Percentiles rank a stretch among this genome's conserved stretches.
These are phyloP conservation scores for Lyophyllum atratum DNA, from an alignment of 768 basidiomycete genomes.

Conservation along the genomic window DNA sequence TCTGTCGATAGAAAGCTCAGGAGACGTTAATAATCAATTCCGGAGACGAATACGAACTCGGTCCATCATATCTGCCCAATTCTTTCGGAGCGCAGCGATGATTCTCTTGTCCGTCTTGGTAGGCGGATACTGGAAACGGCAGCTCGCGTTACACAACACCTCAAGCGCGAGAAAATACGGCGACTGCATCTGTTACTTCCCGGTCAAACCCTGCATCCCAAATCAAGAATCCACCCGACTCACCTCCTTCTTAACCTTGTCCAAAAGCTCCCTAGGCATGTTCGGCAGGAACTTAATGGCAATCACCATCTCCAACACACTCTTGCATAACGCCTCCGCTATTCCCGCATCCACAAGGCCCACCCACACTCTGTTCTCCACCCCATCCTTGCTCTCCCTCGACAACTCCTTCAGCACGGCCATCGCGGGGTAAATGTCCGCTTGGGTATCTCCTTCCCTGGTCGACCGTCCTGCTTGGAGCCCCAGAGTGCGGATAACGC, in stretches of 20 bases:
- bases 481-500: conserved; percentile 1
- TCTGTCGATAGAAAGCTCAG: background rate
- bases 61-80: conserved; percentile 14
- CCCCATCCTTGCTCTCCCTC: background rate
- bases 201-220: background rate
- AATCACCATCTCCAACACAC: conserved; percentile 6
- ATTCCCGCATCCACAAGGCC: conserved; percentile 4
- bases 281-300: background rate
- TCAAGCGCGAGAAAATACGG: conserved; percentile 9
- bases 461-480: conserved; percentile 5
- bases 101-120: conserved; percentile 4
- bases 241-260: conserved; percentile 9
- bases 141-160: conserved; percentile 4
- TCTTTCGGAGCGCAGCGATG: conserved; percentile 3
- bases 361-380: background rate
- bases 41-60: background rate
- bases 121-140: background rate
- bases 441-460: conserved; percentile 5
- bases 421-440: conserved; percentile 7
- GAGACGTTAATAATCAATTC: background rate
- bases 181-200: conserved; percentile 3
- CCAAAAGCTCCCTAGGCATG: conserved; percentile 7
- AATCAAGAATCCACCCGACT: background rate
- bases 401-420: background rate
- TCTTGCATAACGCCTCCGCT: conserved; percentile 6